Conservation (phyloP, 257 asterid genomes). For the Solanum bulbocastanum region DNA sequence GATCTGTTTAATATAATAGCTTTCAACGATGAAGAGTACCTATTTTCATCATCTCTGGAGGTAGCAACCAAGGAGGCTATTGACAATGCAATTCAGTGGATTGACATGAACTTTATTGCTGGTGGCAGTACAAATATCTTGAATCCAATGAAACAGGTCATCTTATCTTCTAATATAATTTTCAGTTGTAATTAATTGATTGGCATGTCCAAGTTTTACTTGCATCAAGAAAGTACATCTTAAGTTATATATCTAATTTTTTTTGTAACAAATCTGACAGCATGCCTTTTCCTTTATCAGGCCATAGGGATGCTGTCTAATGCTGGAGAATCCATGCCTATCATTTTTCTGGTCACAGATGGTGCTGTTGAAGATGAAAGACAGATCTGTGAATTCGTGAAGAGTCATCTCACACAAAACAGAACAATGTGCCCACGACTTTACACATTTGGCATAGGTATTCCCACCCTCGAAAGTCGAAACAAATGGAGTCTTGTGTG, state of each 20-base stretch:
- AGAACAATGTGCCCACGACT: conserved; percentile 56
- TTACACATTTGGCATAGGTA: conserved; percentile 89
- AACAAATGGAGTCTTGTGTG: neutral
- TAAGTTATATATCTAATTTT: neutral
- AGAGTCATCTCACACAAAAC: conserved; percentile 28
- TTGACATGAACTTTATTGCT: conserved; percentile 46
- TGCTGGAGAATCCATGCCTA: conserved; percentile 40
- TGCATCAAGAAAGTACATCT: neutral
- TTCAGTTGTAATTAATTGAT: neutral
- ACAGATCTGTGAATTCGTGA: conserved; percentile 58
- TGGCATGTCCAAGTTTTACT: neutral
- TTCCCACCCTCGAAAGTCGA: neutral
- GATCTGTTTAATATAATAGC: conserved; percentile 54
- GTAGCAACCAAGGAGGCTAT: conserved; percentile 40
- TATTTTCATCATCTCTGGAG: conserved; percentile 46
- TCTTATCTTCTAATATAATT: conserved; percentile 2
- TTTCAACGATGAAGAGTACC: conserved; percentile 41
- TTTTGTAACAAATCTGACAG: neutral
- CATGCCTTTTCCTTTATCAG: conserved; percentile 28
- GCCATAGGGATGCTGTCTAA: conserved; percentile 66
- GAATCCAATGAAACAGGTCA: conserved; percentile 55
- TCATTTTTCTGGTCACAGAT: conserved; percentile 74
- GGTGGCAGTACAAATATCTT: conserved; percentile 59
- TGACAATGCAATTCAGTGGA: conserved; percentile 47
- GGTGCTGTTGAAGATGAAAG: conserved; percentile 91